Evolutionary conservation across 768 basidiomycete genomes (phyloP), one percentile per base, ranked within the genome.

Genomic region (Daedaleopsis nitida): DNA sequence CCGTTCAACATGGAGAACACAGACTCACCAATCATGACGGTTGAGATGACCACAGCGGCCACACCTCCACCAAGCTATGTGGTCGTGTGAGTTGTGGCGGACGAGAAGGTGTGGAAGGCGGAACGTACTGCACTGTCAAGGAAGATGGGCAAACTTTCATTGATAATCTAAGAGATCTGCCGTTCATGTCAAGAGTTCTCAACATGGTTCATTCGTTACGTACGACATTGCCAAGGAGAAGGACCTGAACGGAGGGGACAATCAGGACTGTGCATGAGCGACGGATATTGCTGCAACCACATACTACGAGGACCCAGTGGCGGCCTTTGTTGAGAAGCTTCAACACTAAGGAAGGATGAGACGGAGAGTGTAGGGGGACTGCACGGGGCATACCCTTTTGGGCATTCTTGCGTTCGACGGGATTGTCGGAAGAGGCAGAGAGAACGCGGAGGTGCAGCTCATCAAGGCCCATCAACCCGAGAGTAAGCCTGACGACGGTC

Each of bases 401-500:
- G 0, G 92, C 92, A 61, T 93, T 91, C 43, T 69, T 65, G 66
- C 84, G 82, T 73, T 96, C 91, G 21, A 67, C 78, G 6, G 76
- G 63, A 70, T 93, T 81, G n/a, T 91, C 90, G 0, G 93, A 94
- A 10, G 92, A 91, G 1, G 86, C 82, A 0, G 92, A 80, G 44
- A 97, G 80, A 4, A 96, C 95, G 17, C 93, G 86, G 6, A 97
- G 82, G 67, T 96, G 92, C 16, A 97, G 83, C 62, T 94, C 92
- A 65, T 97, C 94, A 17, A 96, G 81, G 1, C 95, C 95, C 95
- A 96, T 96, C 27, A 97, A 79, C 1, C 93, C 95, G 32, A 97
- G 85, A 0, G 95, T 97, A 55, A 97, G 76, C 3, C 94, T 94
- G 66, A 54, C 42, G 52, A 42, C n/a, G 55, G 19, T 27, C 32